Evolutionary conservation across 2,329 filamentous ascomycete species (phyloP).

Genomic region (Pseudogymnoascus sp.): DNA sequence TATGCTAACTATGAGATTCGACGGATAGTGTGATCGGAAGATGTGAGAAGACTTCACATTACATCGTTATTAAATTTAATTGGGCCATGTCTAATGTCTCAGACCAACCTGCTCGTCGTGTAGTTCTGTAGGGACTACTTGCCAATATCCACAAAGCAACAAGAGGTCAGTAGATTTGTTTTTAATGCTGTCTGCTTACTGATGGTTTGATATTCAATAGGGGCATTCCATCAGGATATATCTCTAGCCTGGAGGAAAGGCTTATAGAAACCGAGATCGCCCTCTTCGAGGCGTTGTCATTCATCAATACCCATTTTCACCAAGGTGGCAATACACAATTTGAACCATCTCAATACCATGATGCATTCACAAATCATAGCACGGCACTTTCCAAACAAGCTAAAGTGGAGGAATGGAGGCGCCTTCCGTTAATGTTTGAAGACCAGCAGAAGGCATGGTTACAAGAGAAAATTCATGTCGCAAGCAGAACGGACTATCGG

Average conservation of each 20-base stretch:
- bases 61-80: background rate
- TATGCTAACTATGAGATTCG: background rate
- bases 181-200: background rate
- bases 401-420: background rate
- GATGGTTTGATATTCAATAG: background rate
- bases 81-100: background rate
- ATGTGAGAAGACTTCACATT: background rate
- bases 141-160: conserved; percentile 8
- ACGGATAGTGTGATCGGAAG: conserved; percentile 4
- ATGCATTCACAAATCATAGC: background rate
- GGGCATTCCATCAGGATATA: background rate
- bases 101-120: conserved; percentile 4
- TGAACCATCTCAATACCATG: background rate
- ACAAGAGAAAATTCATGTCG: background rate
- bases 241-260: background rate
- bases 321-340: background rate
- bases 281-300: background rate
- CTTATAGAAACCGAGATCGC: background rate
- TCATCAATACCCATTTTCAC: background rate
- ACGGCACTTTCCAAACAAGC: background rate
- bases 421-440: background rate
- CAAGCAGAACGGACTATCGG: background rate
- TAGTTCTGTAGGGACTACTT: background rate
- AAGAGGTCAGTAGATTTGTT: background rate
- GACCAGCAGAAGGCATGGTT: background rate